These are phyloP conservation scores for Hypomontagnella submonticulosa DNA, from an alignment of 495 filamentous ascomycete species.

Conservation along the genomic window DNA sequence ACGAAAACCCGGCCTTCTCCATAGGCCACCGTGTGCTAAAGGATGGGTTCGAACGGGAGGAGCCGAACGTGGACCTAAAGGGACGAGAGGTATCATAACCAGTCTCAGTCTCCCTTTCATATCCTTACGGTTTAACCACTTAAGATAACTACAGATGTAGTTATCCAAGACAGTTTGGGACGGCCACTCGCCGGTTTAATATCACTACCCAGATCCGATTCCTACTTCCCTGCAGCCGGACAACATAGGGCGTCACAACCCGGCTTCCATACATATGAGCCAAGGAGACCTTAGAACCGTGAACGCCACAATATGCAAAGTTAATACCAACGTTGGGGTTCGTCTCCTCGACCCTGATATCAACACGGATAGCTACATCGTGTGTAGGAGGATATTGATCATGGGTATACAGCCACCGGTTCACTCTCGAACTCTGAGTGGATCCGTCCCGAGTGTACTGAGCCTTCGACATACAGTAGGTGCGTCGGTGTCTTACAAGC, in stretches of 20 bases:
- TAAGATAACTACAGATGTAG: no score
- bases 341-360: not conserved
- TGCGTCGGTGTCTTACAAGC: slow-evolving; percentile 22
- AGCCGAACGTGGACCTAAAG: not conserved
- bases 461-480: not conserved
- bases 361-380: slow-evolving; percentile 30
- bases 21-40: not conserved
- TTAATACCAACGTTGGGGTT: not conserved
- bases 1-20: not conserved
- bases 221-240: no score
- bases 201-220: no score
- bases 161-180: no score
- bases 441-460: no score
- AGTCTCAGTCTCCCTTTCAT: slow-evolving; percentile 8
- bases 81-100: not conserved
- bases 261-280: no score
- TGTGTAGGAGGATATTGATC: not conserved
- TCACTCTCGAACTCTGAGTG: not conserved
- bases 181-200: no score
- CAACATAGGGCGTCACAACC: no score
- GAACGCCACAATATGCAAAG: slow-evolving; percentile 5
- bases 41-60: not conserved
- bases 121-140: no score
- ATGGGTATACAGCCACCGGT: not conserved
- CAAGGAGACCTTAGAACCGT: no score